Percentiles rank a stretch among this genome's conserved stretches.
Conservation (phyloP, 768 basidiomycete genomes). For the Cyathus striatus region DNA sequence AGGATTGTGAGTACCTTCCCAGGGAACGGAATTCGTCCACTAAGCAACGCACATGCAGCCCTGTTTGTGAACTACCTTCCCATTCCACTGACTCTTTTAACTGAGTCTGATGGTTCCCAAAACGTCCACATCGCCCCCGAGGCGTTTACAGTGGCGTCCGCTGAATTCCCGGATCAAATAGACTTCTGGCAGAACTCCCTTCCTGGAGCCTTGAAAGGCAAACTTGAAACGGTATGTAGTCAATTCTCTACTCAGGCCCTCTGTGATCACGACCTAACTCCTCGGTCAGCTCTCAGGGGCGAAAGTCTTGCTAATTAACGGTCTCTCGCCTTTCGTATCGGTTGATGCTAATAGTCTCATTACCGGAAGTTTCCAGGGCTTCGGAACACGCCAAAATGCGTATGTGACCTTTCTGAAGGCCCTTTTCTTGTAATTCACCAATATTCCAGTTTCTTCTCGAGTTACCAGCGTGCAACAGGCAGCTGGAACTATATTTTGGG, state of each 20-base stretch:
- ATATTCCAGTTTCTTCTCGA: slow-evolving; percentile 33
- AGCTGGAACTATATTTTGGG: slow-evolving; percentile 37
- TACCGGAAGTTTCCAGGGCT: slow-evolving; percentile 47
- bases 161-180: slow-evolving; percentile 49
- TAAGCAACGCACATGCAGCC: slow-evolving; percentile 16
- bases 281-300: slow-evolving; percentile 38
- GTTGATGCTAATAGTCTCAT: slow-evolving; percentile 51
- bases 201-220: slow-evolving; percentile 39
- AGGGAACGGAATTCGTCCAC: too few species aligned
- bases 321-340: slow-evolving; percentile 42
- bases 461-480: slow-evolving; percentile 24
- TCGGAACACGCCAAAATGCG: slow-evolving; percentile 45
- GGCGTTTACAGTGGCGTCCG: slow-evolving; percentile 47
- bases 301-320: slow-evolving; percentile 49
- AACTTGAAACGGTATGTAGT: slow-evolving; percentile 36
- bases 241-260: background rate
- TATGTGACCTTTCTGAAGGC: slow-evolving; percentile 12
- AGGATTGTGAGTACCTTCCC: slow-evolving; percentile 33
- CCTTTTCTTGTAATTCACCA: background rate
- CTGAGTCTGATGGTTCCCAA: slow-evolving; percentile 38
- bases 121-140: slow-evolving; percentile 50
- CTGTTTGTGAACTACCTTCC: slow-evolving; percentile 45
- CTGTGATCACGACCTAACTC: background rate
- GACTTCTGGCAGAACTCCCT: slow-evolving; percentile 53
- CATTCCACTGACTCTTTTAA: slow-evolving; percentile 41